These are phyloP conservation scores for Lippia alba DNA, from an alignment of 305 asterid species.

Conservation along the genomic window DNA sequence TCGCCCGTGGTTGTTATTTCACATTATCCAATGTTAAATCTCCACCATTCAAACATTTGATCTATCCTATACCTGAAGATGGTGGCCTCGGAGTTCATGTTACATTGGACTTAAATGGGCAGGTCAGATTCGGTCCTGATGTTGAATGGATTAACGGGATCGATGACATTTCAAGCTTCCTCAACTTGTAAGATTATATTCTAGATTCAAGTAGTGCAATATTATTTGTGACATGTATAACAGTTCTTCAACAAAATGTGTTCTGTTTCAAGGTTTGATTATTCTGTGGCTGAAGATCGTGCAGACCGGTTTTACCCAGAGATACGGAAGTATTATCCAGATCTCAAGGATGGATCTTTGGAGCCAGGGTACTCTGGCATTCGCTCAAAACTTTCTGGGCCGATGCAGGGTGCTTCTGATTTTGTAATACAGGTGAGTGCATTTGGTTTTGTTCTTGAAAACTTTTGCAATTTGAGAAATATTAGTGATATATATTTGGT, in stretches of 20 bases:
- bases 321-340: conserved; percentile 78
- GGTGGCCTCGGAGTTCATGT: conserved; percentile 97
- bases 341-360: conserved; percentile 64
- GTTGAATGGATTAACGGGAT: conserved; percentile 82
- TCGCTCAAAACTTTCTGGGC: conserved; percentile 76
- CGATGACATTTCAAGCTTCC: conserved; percentile 70
- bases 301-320: conserved; percentile 66
- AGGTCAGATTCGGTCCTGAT: conserved; percentile 88
- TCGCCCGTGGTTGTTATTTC: conserved; percentile 91
- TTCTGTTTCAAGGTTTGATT: conserved; percentile 63
- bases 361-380: conserved; percentile 88
- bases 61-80: conserved; percentile 90
- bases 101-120: conserved; percentile 80
- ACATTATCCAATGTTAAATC: conserved; percentile 53
- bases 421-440: conserved; percentile 69
- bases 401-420: conserved; percentile 60
- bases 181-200: conserved; percentile 60
- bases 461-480: too few species aligned
- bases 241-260: not conserved
- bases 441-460: not conserved
- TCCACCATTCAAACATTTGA: conserved; percentile 70
- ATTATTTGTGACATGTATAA: not conserved
- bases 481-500: not conserved
- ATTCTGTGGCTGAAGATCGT: conserved; percentile 63
- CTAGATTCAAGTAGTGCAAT: not conserved